phyloP scores from a whole-genome alignment of 1,139 yeast species.

The Yamadazyma diddensiae region DNA sequence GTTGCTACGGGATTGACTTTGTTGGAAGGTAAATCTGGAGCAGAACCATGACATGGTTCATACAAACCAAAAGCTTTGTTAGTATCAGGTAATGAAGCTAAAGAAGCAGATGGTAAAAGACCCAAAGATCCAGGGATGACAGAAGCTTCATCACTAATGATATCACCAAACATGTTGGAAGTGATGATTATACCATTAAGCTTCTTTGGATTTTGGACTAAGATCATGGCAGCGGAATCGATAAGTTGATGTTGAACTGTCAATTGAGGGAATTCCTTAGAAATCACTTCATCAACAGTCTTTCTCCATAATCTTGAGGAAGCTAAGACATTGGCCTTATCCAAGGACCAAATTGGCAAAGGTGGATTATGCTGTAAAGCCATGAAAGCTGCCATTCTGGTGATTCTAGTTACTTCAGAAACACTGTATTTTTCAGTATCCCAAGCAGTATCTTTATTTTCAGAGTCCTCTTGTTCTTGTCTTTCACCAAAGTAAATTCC shows the following conservation, averaged over 20 bases:
- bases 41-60: conserved; percentile 98
- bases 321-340: conserved; percentile 96
- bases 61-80: conserved; percentile 92
- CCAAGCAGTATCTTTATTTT: conserved; percentile 65
- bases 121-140: conserved; percentile 98
- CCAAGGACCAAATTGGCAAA: conserved; percentile 90
- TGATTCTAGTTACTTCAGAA: conserved; percentile 87
- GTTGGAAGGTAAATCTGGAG: conserved; percentile 86
- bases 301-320: conserved; percentile 95
- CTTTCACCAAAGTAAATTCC: conserved; percentile 97
- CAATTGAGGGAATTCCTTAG: conserved; percentile 85
- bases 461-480: conserved; percentile 83
- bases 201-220: conserved; percentile 84
- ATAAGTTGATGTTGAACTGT: conserved; percentile 88
- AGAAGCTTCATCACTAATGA: conserved; percentile 94
- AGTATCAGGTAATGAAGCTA: conserved; percentile 92
- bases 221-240: conserved; percentile 97
- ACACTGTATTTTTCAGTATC: conserved; percentile 93
- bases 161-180: conserved; percentile 97
- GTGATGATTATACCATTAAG: conserved; percentile 91
- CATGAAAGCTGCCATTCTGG: conserved; percentile 97
- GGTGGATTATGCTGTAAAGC: conserved; percentile 94
- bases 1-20: conserved; percentile 96
- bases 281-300: conserved; percentile 81
- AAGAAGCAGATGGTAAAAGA: conserved; percentile 90